Base-by-base conservation (phyloP, 139 green algal species). In the Mesotaenium endlicherianum region DNA sequence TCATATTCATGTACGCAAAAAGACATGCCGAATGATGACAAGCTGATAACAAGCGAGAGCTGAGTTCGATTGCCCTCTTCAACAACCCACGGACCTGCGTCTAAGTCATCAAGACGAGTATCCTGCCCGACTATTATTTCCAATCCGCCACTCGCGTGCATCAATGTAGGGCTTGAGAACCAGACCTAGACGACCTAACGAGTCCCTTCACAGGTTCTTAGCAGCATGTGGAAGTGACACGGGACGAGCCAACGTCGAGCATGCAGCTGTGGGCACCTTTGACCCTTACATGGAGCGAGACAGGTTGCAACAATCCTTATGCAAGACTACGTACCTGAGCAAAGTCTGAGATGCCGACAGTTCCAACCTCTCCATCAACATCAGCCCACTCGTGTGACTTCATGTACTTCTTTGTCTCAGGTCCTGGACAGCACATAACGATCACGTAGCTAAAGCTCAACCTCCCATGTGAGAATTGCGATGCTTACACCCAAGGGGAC, bases 341-440 rank as follows among this genome's bases (percentile, higher is more conserved):
- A 89, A 96, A 95, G 89, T 99, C 95, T 1, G 92, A 96, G 77
- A 99, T 98, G 81, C 96, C 96, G 2, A 99, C 86, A 2, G 91
- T 97, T 0, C 91, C 96, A 6, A 90, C 88, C 20, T 96, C 92
- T 6, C 94, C 96, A 1, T 98, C 91, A 2, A 95, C 77, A 77
- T 97, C 97, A n/a, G 84, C 53, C 87, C 84, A 92, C 81, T 92
- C 89, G 74, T 92, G 89, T 31, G 79, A 89, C n/a, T 76, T 50
- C 30, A 72, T 17, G 80, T 92, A 92, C 83, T 90, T 90, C 40
- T 77, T 38, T 1, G 70, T 80, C 30, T 92, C 77, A 17, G 83
- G 41, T 11, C 85, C 89, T 70, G 82, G 38, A 84, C n/a, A n/a
- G n/a, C n/a, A n/a, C n/a, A n/a, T n/a, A n/a, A n/a, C n/a, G n/a